phyloP scores from a whole-genome alignment of 75 land plant species.

The Pinus tabuliformis region DNA sequence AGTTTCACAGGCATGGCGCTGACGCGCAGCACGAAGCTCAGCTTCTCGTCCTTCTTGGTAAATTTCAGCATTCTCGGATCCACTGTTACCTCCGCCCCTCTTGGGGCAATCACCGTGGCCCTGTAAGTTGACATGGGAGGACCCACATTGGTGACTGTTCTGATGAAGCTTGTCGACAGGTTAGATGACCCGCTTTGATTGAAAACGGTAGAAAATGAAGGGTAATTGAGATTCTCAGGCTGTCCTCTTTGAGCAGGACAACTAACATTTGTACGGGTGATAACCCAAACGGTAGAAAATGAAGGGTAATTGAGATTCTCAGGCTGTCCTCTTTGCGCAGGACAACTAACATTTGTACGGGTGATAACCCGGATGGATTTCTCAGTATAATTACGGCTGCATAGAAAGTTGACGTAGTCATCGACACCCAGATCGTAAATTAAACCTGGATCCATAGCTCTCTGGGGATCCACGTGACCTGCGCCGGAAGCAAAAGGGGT shows the following conservation, averaged over 20 bases:
- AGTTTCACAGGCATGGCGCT: slow-evolving; percentile 26
- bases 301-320: slow-evolving; percentile 76
- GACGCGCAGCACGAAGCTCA: slow-evolving; percentile 48
- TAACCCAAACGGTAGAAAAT: slow-evolving; percentile 31
- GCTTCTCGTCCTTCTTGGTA: slow-evolving; percentile 40
- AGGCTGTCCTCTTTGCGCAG: slow-evolving; percentile 24
- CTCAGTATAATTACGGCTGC: slow-evolving; percentile 14
- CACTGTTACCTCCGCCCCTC: slow-evolving; percentile 47
- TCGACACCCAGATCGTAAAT: slow-evolving; percentile 40
- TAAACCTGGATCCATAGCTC: slow-evolving; percentile 47
- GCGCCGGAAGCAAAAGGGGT: slow-evolving; percentile 61
- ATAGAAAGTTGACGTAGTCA: slow-evolving; percentile 41
- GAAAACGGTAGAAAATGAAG: slow-evolving; percentile 58
- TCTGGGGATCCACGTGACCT: slow-evolving; percentile 30
- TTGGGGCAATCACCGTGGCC: slow-evolving; percentile 18
- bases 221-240: slow-evolving; percentile 62
- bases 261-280: neutral
- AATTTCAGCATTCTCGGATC: slow-evolving; percentile 46
- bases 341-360: slow-evolving; percentile 1
- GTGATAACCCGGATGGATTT: slow-evolving; percentile 2
- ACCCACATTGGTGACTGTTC: slow-evolving; percentile 77
- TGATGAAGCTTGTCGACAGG: slow-evolving; percentile 41
- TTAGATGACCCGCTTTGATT: slow-evolving; percentile 21
- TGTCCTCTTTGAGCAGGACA: slow-evolving; percentile 29
- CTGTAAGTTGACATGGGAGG: slow-evolving; percentile 32